Evolutionary conservation across 495 filamentous ascomycete species (phyloP).

Genomic region (Talaromyces trachyspermus): DNA sequence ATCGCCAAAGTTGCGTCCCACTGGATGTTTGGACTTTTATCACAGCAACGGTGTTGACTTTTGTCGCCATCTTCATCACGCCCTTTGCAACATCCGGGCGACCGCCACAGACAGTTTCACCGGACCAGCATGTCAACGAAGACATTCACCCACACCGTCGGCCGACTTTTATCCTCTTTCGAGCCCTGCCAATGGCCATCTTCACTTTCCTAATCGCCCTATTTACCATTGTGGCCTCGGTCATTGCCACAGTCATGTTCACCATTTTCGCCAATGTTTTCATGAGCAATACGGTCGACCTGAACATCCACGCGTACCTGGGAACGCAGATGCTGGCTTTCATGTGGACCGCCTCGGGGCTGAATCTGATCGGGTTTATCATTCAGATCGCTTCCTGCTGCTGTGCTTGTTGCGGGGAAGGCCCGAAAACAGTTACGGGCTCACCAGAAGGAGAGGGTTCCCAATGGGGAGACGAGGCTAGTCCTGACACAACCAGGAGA

Average conservation of each 20-base stretch:
- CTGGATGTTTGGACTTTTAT: constrained; percentile 87
- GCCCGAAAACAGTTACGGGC: constrained; percentile 32
- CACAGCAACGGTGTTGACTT: constrained; percentile 55
- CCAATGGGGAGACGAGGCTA: neutral
- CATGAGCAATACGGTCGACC: constrained; percentile 44
- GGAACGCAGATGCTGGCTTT: constrained; percentile 75
- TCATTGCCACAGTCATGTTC: constrained; percentile 76
- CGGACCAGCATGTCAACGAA: constrained; percentile 15
- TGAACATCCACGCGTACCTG: constrained; percentile 69
- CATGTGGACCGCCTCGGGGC: constrained; percentile 76
- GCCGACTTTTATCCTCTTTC: constrained; percentile 37
- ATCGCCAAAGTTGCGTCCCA: constrained; percentile 73
- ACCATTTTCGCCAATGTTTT: constrained; percentile 69
- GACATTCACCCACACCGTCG: constrained; percentile 33
- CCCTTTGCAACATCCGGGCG: constrained; percentile 47
- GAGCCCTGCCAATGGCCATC: constrained; percentile 46
- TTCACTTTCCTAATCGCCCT: constrained; percentile 57
- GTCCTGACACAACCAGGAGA: neutral
- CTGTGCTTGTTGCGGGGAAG: constrained; percentile 39
- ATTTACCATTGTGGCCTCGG: constrained; percentile 58
- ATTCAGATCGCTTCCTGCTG: constrained; percentile 69
- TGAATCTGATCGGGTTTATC: constrained; percentile 58
- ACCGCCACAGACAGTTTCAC: constrained; percentile 33
- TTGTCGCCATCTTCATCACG: constrained; percentile 61
- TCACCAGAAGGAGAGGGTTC: constrained; percentile 16